Conservation (phyloP, 192 early-diverging fungal genomes). For the Gigaspora rosea region DNA sequence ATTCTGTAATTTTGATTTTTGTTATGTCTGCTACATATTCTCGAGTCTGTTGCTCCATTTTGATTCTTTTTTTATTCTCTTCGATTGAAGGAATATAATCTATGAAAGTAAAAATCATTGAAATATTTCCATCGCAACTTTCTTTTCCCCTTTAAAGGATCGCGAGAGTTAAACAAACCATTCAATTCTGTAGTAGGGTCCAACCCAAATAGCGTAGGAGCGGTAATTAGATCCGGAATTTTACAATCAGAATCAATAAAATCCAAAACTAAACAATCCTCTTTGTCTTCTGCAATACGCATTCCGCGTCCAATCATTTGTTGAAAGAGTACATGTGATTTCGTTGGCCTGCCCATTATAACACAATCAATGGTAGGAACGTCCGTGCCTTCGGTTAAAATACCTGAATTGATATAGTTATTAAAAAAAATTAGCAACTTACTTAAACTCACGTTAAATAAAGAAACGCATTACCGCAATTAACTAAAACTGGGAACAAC, state of each 20-base stretch:
- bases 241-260: slow-evolving; percentile 75
- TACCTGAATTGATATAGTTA: slow-evolving; percentile 20
- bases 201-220: slow-evolving; percentile 84
- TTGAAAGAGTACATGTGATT: slow-evolving; percentile 81
- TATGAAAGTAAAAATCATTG: no score
- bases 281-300: slow-evolving; percentile 64
- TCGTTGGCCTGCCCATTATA: slow-evolving; percentile 83
- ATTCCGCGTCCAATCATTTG: slow-evolving; percentile 97
- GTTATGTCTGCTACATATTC: slow-evolving; percentile 22
- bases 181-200: slow-evolving; percentile 55
- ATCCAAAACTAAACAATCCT: slow-evolving; percentile 81
- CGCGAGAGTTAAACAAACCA: slow-evolving; percentile 33
- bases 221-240: slow-evolving; percentile 55
- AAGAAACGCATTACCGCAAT: slow-evolving; percentile 60
- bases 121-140: no score
- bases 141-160: no score
- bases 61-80: background rate
- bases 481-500: slow-evolving; percentile 77
- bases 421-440: background rate
- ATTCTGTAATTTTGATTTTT: slow-evolving; percentile 49
- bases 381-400: slow-evolving; percentile 76
- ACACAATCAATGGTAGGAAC: slow-evolving; percentile 90
- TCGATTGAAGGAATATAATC: no score
- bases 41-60: slow-evolving; percentile 16
- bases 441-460: no score